These are phyloP conservation scores for Monosporascus sp. DNA, from an alignment of 2,329 filamentous ascomycete species.

Conservation along the genomic window DNA sequence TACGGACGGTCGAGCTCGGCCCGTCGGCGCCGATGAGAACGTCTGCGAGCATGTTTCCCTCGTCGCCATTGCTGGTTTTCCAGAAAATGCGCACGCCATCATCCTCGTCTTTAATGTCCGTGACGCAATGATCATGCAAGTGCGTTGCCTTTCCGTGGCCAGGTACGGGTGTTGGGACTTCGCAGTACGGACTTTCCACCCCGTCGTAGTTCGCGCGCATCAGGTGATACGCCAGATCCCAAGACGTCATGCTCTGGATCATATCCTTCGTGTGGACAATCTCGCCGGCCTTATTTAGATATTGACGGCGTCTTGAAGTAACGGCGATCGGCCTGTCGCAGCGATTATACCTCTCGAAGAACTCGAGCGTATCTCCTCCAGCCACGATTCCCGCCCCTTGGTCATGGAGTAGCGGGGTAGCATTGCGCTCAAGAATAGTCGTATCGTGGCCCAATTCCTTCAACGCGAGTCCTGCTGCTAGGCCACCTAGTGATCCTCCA, in stretches of 20 bases:
- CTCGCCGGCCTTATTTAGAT: constrained; percentile 28
- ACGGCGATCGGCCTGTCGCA: constrained; percentile 29
- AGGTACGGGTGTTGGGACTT: constrained; percentile 19
- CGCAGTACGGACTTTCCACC: constrained; percentile 24
- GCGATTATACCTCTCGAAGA: constrained; percentile 36
- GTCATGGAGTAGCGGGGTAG: constrained; percentile 37
- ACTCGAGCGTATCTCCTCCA: constrained; percentile 35
- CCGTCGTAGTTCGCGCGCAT: constrained; percentile 41
- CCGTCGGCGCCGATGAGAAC: constrained; percentile 40
- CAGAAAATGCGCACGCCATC: constrained; percentile 26
- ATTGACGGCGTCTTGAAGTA: constrained; percentile 25
- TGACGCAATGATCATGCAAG: constrained; percentile 29
- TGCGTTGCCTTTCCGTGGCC: constrained; percentile 26
- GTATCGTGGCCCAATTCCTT: constrained; percentile 36
- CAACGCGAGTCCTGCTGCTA: constrained; percentile 34
- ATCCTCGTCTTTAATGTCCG: constrained; percentile 19
- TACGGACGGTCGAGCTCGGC: constrained; percentile 33
- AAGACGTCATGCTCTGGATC: constrained; percentile 41
- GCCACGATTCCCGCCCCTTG: constrained; percentile 45
- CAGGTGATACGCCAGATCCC: constrained; percentile 41
- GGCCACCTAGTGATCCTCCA: constrained; percentile 37
- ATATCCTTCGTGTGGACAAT: constrained; percentile 28
- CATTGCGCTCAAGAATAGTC: constrained; percentile 39
- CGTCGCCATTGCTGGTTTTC: constrained; percentile 26
- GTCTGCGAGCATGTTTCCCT: constrained; percentile 27